Percentiles rank a stretch among this genome's conserved stretches.
Evolutionary conservation across 192 early-diverging fungal species (phyloP).

Genomic region (Backusella morwellensis): DNA sequence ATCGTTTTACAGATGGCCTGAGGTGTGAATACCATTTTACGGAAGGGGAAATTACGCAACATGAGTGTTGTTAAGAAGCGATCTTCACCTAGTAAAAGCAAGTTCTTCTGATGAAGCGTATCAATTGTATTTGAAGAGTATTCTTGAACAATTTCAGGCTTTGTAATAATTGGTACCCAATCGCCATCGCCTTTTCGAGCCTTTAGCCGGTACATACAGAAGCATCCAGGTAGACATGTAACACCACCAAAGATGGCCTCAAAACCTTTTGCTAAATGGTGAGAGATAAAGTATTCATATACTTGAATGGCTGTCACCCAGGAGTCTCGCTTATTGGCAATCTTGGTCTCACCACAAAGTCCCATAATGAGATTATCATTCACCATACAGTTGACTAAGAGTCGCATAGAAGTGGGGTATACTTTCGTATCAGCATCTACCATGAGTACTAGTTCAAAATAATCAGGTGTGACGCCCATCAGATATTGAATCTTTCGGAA

Average conservation of each 20-base stretch:
- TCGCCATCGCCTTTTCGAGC: constrained; percentile 68
- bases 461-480: constrained; percentile 86
- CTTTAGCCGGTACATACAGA: constrained; percentile 98
- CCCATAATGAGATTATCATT: constrained; percentile 94
- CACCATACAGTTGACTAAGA: constrained; percentile 88
- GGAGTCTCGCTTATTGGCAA: constrained; percentile 89
- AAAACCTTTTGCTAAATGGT: constrained; percentile 93
- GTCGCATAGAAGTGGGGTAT: constrained; percentile 66
- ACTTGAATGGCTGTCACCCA: constrained; percentile 95
- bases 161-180: constrained; percentile 85
- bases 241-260: constrained; percentile 98
- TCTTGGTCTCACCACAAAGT: constrained; percentile 95
- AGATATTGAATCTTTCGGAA: constrained; percentile 82
- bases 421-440: constrained; percentile 96
- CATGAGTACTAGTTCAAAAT: constrained; percentile 77
- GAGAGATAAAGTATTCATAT: constrained; percentile 98
- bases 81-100: constrained; percentile 85
- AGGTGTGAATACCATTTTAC: constrained; percentile 87
- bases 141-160: constrained; percentile 87
- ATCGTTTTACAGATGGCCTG: constrained; percentile 83
- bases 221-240: constrained; percentile 95
- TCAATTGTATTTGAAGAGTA: constrained; percentile 78
- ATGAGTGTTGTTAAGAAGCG: constrained; percentile 88
- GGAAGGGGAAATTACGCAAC: constrained; percentile 80
- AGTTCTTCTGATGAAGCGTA: constrained; percentile 86